Evolutionary conservation across 306 rosid genomes (phyloP).

Genomic region (Pyrus pyrifolia): DNA sequence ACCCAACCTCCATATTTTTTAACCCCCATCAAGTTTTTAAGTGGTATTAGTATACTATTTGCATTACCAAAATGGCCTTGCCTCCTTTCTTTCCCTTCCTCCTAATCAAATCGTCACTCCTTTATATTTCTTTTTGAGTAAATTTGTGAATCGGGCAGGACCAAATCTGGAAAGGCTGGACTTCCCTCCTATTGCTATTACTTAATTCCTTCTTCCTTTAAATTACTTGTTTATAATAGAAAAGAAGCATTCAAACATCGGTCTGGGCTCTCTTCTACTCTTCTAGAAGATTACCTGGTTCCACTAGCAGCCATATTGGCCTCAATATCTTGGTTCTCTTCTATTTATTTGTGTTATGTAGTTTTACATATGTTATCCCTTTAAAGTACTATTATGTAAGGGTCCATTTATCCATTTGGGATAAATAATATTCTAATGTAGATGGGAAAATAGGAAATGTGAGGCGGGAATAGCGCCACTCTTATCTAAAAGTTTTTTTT

Average conservation of each 20-base stretch:
- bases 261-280: neutral
- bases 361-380: neutral
- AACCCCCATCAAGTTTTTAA: neutral
- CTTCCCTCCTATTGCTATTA: neutral
- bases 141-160: neutral
- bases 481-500: neutral
- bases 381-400: neutral
- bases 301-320: neutral
- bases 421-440: neutral
- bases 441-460: neutral
- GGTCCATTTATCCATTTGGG: neutral
- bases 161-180: neutral
- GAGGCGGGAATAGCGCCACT: neutral
- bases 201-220: neutral
- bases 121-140: too few relatives aligned
- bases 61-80: neutral
- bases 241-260: neutral
- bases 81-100: neutral
- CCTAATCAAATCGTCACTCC: too few relatives aligned
- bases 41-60: neutral
- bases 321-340: neutral
- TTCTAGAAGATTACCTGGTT: neutral
- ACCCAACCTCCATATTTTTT: neutral
- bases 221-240: neutral
- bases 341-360: too few relatives aligned